A percentile compares a stretch with the other conserved stretches of the same genome.
Conservation (phyloP, 1,284 basidiomycete genomes). For the Trichosporon sp. region DNA sequence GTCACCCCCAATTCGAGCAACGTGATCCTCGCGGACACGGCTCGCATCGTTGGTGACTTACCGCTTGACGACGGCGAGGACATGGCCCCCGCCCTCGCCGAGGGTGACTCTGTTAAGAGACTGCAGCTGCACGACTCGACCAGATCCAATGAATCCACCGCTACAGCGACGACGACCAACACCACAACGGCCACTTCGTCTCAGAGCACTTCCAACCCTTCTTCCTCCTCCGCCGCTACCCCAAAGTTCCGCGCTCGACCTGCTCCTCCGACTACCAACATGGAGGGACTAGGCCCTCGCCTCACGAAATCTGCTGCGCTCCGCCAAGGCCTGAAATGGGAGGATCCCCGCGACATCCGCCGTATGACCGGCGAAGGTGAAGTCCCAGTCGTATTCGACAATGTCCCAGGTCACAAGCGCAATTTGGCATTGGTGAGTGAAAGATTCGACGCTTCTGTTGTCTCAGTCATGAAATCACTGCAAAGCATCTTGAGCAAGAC, state of each 20-base stretch:
- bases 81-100: not conserved
- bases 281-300: slow-evolving; percentile 26
- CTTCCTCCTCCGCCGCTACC: not conserved
- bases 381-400: slow-evolving; percentile 16
- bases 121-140: slow-evolving; percentile 2
- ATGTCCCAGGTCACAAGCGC: slow-evolving; percentile 32
- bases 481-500: not conserved
- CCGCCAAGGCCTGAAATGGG: slow-evolving; percentile 33
- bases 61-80: not conserved
- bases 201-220: not conserved
- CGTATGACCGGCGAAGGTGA: slow-evolving; percentile 9
- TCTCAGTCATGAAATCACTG: not conserved
- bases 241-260: slow-evolving; percentile 26
- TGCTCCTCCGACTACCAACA: slow-evolving; percentile 19
- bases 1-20: not conserved
- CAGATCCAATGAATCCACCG: not conserved
- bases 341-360: slow-evolving; percentile 19
- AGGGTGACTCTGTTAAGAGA: not conserved
- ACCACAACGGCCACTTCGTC: not conserved
- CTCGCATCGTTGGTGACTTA: not conserved
- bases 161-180: not conserved
- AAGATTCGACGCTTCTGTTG: not conserved
- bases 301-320: slow-evolving; percentile 36
- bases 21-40: not conserved
- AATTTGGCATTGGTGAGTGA: slow-evolving; percentile 25